A percentile compares a stretch with the other conserved stretches of the same genome.
Evolutionary conservation across 768 basidiomycete genomes (phyloP).

Genomic region (Cyclocybe aegerita): DNA sequence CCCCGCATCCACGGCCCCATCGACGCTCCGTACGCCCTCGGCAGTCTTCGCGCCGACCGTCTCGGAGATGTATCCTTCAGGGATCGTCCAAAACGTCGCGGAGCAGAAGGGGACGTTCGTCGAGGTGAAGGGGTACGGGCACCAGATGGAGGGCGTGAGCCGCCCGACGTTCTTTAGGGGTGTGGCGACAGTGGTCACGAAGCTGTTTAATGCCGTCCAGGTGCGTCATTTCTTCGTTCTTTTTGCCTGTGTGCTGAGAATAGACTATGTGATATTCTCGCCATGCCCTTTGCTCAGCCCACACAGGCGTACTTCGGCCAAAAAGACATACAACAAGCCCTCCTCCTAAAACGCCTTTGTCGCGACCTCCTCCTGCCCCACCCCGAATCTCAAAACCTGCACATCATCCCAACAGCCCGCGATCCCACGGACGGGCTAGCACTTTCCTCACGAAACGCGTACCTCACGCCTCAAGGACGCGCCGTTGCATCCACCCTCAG

Average conservation of each 20-base stretch:
- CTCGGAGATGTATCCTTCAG: conserved; percentile 90
- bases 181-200: conserved; percentile 92
- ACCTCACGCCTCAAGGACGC: conserved; percentile 67
- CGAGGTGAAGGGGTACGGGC: conserved; percentile 86
- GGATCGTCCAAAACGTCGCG: conserved; percentile 73
- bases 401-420: conserved; percentile 86
- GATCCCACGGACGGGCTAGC: conserved; percentile 68
- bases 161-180: conserved; percentile 94
- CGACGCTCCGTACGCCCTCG: conserved; percentile 37
- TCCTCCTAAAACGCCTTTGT: conserved; percentile 77
- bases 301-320: conserved; percentile 94
- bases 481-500: conserved; percentile 66
- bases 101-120: conserved; percentile 88
- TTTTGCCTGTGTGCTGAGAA: neutral
- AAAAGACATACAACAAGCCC: conserved; percentile 96
- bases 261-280: too few relatives aligned
- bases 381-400: conserved; percentile 70
- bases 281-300: conserved; percentile 51
- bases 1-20: neutral
- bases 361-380: conserved; percentile 80
- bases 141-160: conserved; percentile 90
- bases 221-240: conserved; percentile 39
- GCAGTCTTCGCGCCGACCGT: conserved; percentile 82
- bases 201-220: conserved; percentile 91
- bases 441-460: conserved; percentile 88